These are phyloP conservation scores for Tuber magnatum DNA, from an alignment of 495 filamentous ascomycete genomes.

Conservation along the genomic window DNA sequence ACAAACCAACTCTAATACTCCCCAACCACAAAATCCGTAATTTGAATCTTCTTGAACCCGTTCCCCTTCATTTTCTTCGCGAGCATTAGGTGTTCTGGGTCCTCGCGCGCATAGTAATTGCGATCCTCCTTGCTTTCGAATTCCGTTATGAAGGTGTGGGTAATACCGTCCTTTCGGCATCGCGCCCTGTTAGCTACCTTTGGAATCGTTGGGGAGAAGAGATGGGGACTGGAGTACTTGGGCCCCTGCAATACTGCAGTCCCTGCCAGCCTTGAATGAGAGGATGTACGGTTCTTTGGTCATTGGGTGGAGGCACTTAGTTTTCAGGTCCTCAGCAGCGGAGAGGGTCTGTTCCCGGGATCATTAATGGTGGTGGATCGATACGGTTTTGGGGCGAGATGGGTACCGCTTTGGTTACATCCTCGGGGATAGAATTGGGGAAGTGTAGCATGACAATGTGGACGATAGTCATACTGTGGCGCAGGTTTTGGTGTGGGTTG, in stretches of 20 bases:
- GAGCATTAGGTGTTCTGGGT: constrained; percentile 49
- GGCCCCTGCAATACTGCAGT: constrained; percentile 59
- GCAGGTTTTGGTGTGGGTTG: not conserved
- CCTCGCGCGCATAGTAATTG: constrained; percentile 51
- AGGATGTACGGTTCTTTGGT: constrained; percentile 51
- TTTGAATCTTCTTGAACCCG: constrained; percentile 42
- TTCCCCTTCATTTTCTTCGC: constrained; percentile 41
- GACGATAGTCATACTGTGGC: constrained; percentile 23
- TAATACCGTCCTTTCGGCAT: constrained; percentile 47
- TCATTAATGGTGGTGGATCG: not conserved
- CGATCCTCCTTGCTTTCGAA: constrained; percentile 54
- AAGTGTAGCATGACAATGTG: constrained; percentile 27
- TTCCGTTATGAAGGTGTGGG: constrained; percentile 57
- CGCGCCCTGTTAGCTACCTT: not conserved
- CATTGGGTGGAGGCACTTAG: constrained; percentile 46
- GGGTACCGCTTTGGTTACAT: constrained; percentile 12
- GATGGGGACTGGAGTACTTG: constrained; percentile 46
- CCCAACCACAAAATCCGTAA: constrained; percentile 47
- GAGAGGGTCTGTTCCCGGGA: constrained; percentile 9
- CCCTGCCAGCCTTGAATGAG: constrained; percentile 52
- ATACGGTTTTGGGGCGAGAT: not conserved
- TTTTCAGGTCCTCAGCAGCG: constrained; percentile 31
- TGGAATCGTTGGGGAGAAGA: not conserved
- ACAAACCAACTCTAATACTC: constrained; percentile 36
- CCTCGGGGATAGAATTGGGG: constrained; percentile 1